Percentiles rank a stretch among this genome's conserved stretches.
Evolutionary conservation across 768 basidiomycete species (phyloP).

Genomic region (Hygrocybe punicea): DNA sequence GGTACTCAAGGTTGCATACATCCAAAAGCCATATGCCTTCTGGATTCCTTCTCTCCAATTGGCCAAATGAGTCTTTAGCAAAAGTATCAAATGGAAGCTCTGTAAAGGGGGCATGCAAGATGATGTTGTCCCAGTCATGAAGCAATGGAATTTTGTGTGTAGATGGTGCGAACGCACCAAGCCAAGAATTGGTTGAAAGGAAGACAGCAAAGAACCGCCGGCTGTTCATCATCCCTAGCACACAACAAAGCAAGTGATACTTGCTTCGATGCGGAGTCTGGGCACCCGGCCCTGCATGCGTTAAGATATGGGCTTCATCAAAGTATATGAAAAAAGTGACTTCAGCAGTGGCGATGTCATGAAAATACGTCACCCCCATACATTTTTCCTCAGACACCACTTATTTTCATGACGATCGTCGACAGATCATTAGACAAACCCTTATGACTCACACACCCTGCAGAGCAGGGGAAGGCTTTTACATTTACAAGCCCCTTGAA

Average conservation of each 20-base stretch:
- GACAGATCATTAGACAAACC: too few relatives aligned
- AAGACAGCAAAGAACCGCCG: slow-evolving; percentile 2
- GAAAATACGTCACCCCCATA: too few relatives aligned
- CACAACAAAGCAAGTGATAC: slow-evolving; percentile 2
- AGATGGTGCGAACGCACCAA: slow-evolving; percentile 2
- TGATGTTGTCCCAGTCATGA: slow-evolving; percentile 1
- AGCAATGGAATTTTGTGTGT: not conserved
- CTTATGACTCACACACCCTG: too few relatives aligned
- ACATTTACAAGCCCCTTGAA: too few relatives aligned
- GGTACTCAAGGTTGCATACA: not conserved
- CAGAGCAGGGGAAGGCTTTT: too few relatives aligned
- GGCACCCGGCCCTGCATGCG: not conserved
- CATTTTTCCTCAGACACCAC: too few relatives aligned
- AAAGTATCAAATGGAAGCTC: slow-evolving; percentile 8
- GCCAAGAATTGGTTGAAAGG: slow-evolving; percentile 8
- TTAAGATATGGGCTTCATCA: slow-evolving; percentile 5
- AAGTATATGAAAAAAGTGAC: slow-evolving; percentile 3
- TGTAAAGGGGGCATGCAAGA: slow-evolving; percentile 4
- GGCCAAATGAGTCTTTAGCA: not conserved
- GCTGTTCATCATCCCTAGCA: slow-evolving; percentile 1
- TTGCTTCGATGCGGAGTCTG: not conserved
- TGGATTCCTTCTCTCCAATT: not conserved
- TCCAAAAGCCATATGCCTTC: not conserved
- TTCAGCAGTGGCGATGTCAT: too few relatives aligned
- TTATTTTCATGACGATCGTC: too few relatives aligned